These are phyloP conservation scores for Cryptococcus deneoformans DNA, from an alignment of 1,284 basidiomycete genomes.

Conservation along the genomic window DNA sequence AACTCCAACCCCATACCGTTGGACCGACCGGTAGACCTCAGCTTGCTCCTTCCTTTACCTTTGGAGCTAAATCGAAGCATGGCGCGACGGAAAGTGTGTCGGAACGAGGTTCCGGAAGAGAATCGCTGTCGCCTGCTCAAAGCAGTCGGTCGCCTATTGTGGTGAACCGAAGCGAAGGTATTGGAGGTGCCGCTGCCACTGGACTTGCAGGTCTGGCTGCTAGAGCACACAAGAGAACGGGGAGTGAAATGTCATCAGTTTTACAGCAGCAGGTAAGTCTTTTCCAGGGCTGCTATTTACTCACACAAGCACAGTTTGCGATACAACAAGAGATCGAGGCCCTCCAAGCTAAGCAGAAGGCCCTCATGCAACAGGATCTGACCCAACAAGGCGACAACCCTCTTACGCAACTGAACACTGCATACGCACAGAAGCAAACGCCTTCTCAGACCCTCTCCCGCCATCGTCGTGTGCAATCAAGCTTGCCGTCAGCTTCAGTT, in stretches of 20 bases:
- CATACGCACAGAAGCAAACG: slow-evolving; percentile 17
- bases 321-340: slow-evolving; percentile 87
- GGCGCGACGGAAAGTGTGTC: slow-evolving; percentile 9
- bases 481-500: slow-evolving; percentile 49
- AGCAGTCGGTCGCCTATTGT: slow-evolving; percentile 16
- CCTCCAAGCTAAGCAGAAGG: slow-evolving; percentile 83
- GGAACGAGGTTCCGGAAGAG: slow-evolving; percentile 3
- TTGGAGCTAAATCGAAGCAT: slow-evolving; percentile 62
- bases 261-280: slow-evolving; percentile 80
- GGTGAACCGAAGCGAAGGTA: slow-evolving; percentile 38
- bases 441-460: slow-evolving; percentile 47
- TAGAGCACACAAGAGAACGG: slow-evolving; percentile 53
- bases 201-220: slow-evolving; percentile 48
- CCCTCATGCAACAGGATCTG: slow-evolving; percentile 81
- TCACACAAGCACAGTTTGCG: slow-evolving; percentile 61
- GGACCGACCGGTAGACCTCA: slow-evolving; percentile 83
- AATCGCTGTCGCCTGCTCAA: slow-evolving; percentile 19
- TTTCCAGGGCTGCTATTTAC: neutral
- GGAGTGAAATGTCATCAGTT: slow-evolving; percentile 61
- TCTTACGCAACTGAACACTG: slow-evolving; percentile 47
- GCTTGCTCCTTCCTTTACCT: slow-evolving; percentile 83
- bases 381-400: slow-evolving; percentile 60
- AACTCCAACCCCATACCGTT: slow-evolving; percentile 37
- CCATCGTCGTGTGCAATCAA: slow-evolving; percentile 87
- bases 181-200: slow-evolving; percentile 40